Base-by-base conservation (phyloP, 768 basidiomycete genomes). In the Lactifluus piperatus region DNA sequence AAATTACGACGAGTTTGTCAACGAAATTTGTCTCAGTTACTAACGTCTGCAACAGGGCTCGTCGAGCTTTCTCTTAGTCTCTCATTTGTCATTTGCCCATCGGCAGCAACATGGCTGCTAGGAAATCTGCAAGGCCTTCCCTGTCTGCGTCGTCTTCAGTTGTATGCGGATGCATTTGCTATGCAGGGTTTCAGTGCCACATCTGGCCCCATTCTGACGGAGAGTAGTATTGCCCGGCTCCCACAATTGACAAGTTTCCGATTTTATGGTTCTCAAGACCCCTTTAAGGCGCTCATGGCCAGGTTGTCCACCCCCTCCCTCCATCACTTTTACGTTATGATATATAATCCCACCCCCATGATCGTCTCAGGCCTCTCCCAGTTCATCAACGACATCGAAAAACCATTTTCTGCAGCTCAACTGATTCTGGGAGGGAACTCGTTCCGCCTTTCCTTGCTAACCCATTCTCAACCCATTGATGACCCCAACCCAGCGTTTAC, bases 231-330 rank as follows among this genome's bases (percentile, higher is more conserved):
- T 5, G 37, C 41, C 14, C 18, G 7, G 36, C 22, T 58, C 20
- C 14, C 45, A 9, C 26, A 48, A 1, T 45, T 58, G 11, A 47
- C 45, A 8, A 4, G 0, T 4, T 30, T 58, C 29, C 27, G 29
- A 26, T 53, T 22, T 26, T 2, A 0, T 5, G 51, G 57, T 18
- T 3, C 1, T 34, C 4, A 11, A 2, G 3, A 0, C 27, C 34
- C 18, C 5, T 48, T 59, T 11, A 13, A 59, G 2, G n/a, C 8
- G 13, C 46, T 59, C 2, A 3, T 54, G 18, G 34, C 29, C 6
- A 27, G 45, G 22, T 41, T 58, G 16, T 2, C 37, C 13, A 45
- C 37, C 5, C 57, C 52, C 10, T 59, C 37, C 34, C 39, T 59
- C 2, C 46, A 41, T 18, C 20, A 39, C 27, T 18, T 34, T 13